These are phyloP conservation scores for Hyphopichia wangnamkhiaoensis DNA, from an alignment of 1,139 yeast species.

Conservation along the genomic window DNA sequence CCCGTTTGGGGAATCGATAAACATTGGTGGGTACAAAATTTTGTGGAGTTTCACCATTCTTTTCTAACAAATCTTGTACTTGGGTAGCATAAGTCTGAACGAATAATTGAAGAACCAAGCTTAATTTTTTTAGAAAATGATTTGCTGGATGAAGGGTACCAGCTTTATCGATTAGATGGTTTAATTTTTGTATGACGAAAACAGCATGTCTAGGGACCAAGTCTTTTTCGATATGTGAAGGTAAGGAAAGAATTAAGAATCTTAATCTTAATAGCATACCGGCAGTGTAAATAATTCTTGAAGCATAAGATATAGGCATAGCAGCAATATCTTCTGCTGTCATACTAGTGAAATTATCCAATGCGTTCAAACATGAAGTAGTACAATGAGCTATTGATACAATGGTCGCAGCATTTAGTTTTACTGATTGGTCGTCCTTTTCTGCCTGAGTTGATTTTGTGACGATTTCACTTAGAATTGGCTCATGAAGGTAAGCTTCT, in stretches of 20 bases:
- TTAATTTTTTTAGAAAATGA: conserved; percentile 51
- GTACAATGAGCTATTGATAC: conserved; percentile 53
- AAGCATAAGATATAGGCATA: conserved; percentile 62
- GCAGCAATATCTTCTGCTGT: conserved; percentile 47
- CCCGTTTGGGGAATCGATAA: conserved; percentile 13
- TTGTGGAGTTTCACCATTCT: conserved; percentile 27
- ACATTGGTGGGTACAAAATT: conserved; percentile 18
- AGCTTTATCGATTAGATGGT: conserved; percentile 39
- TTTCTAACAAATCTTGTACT: conserved; percentile 35
- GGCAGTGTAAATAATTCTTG: conserved; percentile 67
- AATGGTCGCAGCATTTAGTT: conserved; percentile 28
- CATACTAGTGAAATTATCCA: conserved; percentile 50
- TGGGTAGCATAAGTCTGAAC: conserved; percentile 62
- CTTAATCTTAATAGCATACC: conserved; percentile 65
- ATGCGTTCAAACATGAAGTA: conserved; percentile 53
- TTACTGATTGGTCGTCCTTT: conserved; percentile 13
- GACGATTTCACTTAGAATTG: conserved; percentile 38
- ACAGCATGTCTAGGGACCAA: conserved; percentile 54
- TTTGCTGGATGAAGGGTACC: conserved; percentile 45
- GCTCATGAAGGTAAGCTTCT: conserved; percentile 75
- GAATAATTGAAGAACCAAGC: conserved; percentile 56
- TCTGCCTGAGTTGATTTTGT: conserved; percentile 10
- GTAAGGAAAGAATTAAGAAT: conserved; percentile 55
- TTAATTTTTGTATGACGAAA: conserved; percentile 42
- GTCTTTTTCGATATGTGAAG: conserved; percentile 49